phyloP scores from a whole-genome alignment of 2,329 filamentous ascomycete genomes.

The Tolypocladium pustulatum region DNA sequence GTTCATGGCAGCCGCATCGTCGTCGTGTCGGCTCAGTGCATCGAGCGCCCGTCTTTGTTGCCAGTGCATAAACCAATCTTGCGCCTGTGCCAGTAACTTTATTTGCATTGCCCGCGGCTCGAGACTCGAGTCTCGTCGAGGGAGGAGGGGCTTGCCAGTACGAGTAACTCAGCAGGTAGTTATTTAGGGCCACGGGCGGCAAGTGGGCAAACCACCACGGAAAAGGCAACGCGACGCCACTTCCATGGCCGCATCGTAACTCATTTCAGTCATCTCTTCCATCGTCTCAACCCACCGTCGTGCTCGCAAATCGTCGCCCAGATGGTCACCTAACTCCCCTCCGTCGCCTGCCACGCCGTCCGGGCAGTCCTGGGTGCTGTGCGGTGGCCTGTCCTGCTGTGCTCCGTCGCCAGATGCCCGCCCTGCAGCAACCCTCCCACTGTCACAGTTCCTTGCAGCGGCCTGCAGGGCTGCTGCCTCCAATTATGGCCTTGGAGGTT shows the following conservation, averaged over 20 bases:
- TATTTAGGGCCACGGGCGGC: background rate
- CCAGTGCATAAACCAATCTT: background rate
- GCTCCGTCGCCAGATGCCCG: background rate
- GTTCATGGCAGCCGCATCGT: background rate
- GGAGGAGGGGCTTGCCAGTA: background rate
- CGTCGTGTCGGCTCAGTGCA: background rate
- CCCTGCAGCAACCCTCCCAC: background rate
- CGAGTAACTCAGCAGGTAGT: background rate
- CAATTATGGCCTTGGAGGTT: constrained; percentile 15
- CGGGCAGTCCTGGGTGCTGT: constrained; percentile 3
- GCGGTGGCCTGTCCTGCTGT: background rate
- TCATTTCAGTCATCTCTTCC: background rate
- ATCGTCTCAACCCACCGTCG: background rate
- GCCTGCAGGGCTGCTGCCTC: constrained; percentile 12
- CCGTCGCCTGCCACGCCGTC: background rate
- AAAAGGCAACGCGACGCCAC: background rate
- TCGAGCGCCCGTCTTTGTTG: background rate
- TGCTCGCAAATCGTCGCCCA: background rate
- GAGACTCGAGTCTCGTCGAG: background rate
- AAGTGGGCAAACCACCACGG: background rate
- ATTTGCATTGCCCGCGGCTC: background rate
- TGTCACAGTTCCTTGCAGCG: constrained; percentile 8
- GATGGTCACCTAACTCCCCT: background rate
- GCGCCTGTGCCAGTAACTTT: background rate
- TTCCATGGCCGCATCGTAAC: background rate